These are phyloP conservation scores for Emmonsiellopsis sp. DNA, from an alignment of 2,329 filamentous ascomycete genomes.

Conservation along the genomic window DNA sequence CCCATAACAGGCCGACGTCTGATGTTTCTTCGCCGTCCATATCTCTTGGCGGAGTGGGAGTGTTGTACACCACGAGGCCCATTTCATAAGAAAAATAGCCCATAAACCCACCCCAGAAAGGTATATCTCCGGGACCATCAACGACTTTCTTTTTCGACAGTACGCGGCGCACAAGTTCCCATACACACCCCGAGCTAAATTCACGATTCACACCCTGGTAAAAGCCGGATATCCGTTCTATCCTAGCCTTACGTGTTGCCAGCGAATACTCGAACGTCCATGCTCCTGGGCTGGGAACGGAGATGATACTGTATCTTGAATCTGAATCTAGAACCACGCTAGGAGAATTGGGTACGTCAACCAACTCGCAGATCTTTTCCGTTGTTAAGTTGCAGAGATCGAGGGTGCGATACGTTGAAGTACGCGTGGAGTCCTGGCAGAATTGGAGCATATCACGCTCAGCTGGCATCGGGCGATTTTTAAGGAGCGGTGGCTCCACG, in stretches of 20 bases:
- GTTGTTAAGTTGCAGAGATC: slow-evolving; percentile 16
- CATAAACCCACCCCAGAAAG: slow-evolving; percentile 77
- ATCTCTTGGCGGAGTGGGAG: slow-evolving; percentile 36
- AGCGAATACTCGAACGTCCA: slow-evolving; percentile 29
- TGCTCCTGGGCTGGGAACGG: slow-evolving; percentile 24
- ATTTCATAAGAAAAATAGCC: slow-evolving; percentile 81
- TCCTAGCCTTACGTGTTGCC: background rate
- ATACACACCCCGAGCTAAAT: slow-evolving; percentile 18
- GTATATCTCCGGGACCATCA: slow-evolving; percentile 26
- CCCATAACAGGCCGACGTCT: slow-evolving; percentile 60
- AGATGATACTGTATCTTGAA: slow-evolving; percentile 27
- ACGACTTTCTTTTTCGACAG: slow-evolving; percentile 32
- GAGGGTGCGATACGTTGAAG: slow-evolving; percentile 15
- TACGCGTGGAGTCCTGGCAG: background rate
- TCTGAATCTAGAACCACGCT: slow-evolving; percentile 36
- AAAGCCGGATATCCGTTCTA: slow-evolving; percentile 9
- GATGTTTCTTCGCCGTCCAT: slow-evolving; percentile 15
- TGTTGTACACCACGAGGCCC: slow-evolving; percentile 45
- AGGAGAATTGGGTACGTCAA: slow-evolving; percentile 24
- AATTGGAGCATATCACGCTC: background rate
- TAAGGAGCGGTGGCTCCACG: background rate
- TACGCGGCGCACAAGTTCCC: slow-evolving; percentile 28
- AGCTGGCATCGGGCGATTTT: background rate
- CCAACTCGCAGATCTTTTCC: slow-evolving; percentile 25
- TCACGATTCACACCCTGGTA: slow-evolving; percentile 4